Evolutionary conservation across 257 asterid genomes (phyloP), one percentile per base, ranked within the genome.

Genomic region (Solanum paucissectum): DNA sequence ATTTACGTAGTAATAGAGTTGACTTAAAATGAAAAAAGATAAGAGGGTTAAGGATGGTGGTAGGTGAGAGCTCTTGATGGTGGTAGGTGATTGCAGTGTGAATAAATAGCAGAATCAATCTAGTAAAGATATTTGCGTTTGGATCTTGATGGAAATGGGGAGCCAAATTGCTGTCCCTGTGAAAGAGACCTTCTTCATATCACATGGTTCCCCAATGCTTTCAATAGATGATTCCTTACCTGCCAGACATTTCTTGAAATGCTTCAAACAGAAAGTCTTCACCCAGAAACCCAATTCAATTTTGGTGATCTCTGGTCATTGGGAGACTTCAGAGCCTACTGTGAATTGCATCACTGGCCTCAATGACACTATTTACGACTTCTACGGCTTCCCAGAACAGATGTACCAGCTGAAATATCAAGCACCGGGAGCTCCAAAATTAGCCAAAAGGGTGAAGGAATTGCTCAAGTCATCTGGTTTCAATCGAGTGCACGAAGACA

Each of bases 171-270:
- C 76, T 12, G 25, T 13, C 69, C 88, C 86, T 32, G 7, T 92
- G 52, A 91, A 91, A 42, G 93, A 93, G 12, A 93, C 96, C 10
- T 95, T 92, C 88, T 95, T 83, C 91, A 93, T 94, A 85, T 95
- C 98, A 4, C 98, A 95, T 83, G 98, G 98, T 7, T 93, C 98
- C 6, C 98, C 98, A 29, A 95, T 89, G 88, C 94, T 95, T 52
- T 86, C 93, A 32, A 89, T 95, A 23, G 98, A 95, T 87, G 98
- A 93, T 62, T 91, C 96, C 1, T 38, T 94, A 85, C 95, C 95
- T 40, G 98, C 98, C 42, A 87, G 95, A 64, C 91, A 34, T 37
- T 95, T 95, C 91, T 92, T 95, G 87, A 62, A 89, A 77, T 86
- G 88, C 5, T 95, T 95, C 91, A 90, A 73, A 66, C 92, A 88